Percentiles rank a stretch among this genome's conserved stretches.
Conservation (phyloP, 2,329 filamentous ascomycete species). For the Fusarium sp. region DNA sequence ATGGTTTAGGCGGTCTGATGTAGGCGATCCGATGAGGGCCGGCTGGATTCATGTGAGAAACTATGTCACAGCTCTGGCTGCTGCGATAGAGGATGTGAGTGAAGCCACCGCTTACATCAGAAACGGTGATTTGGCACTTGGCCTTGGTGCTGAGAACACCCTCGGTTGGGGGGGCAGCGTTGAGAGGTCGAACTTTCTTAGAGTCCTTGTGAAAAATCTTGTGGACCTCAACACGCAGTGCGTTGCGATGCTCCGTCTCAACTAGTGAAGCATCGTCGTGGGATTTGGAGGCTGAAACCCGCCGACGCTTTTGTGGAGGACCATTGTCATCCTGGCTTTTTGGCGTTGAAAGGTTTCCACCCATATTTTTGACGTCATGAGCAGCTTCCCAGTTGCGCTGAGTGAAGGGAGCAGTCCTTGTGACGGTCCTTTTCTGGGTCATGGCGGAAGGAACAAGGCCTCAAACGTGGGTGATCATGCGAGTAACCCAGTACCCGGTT, state of each 20-base stretch:
- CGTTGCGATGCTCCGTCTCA: constrained; percentile 54
- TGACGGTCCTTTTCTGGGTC: constrained; percentile 62
- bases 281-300: constrained; percentile 58
- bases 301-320: constrained; percentile 65
- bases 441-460: constrained; percentile 59
- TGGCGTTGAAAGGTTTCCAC: constrained; percentile 47
- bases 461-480: constrained; percentile 45
- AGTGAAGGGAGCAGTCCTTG: constrained; percentile 66
- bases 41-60: constrained; percentile 62
- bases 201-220: constrained; percentile 66
- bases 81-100: constrained; percentile 65
- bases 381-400: constrained; percentile 67
- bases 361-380: constrained; percentile 63
- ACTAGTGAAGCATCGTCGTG: constrained; percentile 50
- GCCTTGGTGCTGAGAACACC: constrained; percentile 53
- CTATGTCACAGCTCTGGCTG: constrained; percentile 67
- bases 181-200: constrained; percentile 53
- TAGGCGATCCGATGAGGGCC: constrained; percentile 62
- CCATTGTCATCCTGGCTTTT: constrained; percentile 54
- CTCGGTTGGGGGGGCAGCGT: constrained; percentile 48
- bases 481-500: constrained; percentile 21
- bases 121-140: constrained; percentile 56
- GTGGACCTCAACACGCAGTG: constrained; percentile 66
- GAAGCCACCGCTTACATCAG: constrained; percentile 53
- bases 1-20: constrained; percentile 63